Conservation (phyloP, 176 grass and related monocot species). For the Juncus inflexus region DNA sequence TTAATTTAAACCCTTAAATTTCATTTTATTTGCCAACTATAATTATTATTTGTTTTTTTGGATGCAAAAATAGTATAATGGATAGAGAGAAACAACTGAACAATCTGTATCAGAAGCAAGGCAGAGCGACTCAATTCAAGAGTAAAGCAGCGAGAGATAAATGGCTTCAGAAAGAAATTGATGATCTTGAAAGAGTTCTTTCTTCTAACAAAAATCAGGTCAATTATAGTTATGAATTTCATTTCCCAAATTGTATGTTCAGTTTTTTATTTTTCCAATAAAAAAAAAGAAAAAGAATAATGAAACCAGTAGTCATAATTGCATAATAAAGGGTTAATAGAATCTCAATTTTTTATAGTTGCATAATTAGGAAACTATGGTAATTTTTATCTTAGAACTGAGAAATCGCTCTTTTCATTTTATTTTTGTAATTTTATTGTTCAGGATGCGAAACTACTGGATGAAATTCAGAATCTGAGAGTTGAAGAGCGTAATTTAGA, state of each 20-base stretch:
- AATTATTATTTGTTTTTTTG: no score
- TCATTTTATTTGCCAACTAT: no score
- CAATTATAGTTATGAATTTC: constrained; percentile 3
- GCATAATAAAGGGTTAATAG: no score
- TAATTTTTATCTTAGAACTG: no score
- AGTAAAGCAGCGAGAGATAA: constrained; percentile 85
- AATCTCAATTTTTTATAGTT: no score
- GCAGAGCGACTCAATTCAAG: constrained; percentile 85
- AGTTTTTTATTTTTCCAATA: background rate
- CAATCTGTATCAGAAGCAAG: constrained; percentile 98
- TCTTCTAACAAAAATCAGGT: constrained; percentile 89
- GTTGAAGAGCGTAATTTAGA: constrained; percentile 54
- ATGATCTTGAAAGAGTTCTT: constrained; percentile 86
- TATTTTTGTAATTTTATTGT: constrained; percentile 23
- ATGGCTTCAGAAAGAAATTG: constrained; percentile 96
- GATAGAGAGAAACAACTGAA: constrained; percentile 91
- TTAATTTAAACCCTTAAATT: no score
- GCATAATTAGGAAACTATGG: no score
- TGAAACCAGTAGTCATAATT: no score
- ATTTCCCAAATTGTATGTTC: no score
- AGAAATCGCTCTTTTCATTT: background rate
- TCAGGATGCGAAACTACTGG: constrained; percentile 82
- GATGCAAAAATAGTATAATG: constrained; percentile 36
- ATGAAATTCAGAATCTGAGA: constrained; percentile 90
- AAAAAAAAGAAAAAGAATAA: no score